These are phyloP conservation scores for Penicillium riverlandense DNA, from an alignment of 495 filamentous ascomycete genomes.

Conservation along the genomic window DNA sequence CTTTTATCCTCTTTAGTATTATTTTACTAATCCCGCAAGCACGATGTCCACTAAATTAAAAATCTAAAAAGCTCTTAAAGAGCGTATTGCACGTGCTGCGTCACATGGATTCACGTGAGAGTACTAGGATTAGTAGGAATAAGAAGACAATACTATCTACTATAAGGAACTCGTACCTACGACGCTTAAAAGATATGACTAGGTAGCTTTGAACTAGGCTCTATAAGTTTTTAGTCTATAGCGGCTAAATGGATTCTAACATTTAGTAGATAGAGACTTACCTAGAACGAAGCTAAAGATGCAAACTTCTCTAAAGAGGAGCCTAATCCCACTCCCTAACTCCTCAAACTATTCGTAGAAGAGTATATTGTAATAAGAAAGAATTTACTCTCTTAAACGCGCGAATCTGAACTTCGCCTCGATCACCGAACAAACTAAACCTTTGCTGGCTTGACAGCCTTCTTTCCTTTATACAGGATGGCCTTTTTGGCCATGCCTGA, in stretches of 20 bases:
- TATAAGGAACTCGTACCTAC: constrained; percentile 10
- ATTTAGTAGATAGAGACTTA: constrained; percentile 2
- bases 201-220: constrained; percentile 3
- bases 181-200: constrained; percentile 12
- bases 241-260: not conserved
- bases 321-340: constrained; percentile 2
- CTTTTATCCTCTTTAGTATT: too few relatives aligned
- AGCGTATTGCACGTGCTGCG: constrained; percentile 7
- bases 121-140: constrained; percentile 10
- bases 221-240: constrained; percentile 3
- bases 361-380: too few relatives aligned
- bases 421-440: too few relatives aligned
- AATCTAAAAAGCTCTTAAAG: constrained; percentile 3
- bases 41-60: not conserved
- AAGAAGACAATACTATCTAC: constrained; percentile 7
- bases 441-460: too few relatives aligned
- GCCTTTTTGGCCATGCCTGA: too few relatives aligned
- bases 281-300: constrained; percentile 1
- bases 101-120: constrained; percentile 15
- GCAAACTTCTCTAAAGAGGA: constrained; percentile 5
- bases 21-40: too few relatives aligned
- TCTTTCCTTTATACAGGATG: too few relatives aligned
- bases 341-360: constrained; percentile 4
- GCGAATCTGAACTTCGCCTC: too few relatives aligned
- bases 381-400: too few relatives aligned